Base-by-base conservation (phyloP, 2,329 filamentous ascomycete genomes). In the Beauveria caledonica region DNA sequence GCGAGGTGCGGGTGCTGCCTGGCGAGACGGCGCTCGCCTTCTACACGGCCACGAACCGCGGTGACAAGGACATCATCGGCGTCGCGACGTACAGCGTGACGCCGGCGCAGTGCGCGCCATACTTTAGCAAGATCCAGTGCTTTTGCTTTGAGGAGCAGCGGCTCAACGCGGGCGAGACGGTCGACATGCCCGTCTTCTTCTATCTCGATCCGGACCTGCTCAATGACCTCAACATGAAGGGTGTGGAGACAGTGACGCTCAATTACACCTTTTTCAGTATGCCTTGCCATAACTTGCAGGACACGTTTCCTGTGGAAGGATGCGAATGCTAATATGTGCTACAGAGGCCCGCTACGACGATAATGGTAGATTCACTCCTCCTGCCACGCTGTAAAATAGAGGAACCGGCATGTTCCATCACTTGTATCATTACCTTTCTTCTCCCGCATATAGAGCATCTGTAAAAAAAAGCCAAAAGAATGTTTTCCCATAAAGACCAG, bases 121-220 rank as follows among this genome's bases (percentile, higher is more conserved):
- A 99, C 74, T 99, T 99, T 72, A 95, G 90, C 83, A 99, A 99
- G 82, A 99, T 99, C 50, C 94, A 99, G 75, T 99, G 94, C 71
- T 99, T 99, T 75, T 99, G 94, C 75, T 99, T 99, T 69, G 94
- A 99, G 77, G 93, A 92, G 75, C 94, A 99, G 80, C 83, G 95
- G 63, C 76, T 99, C 65, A 93, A 94, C 71, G 92, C 92, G 6
- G 92, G 93, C 49, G 95, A 99, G 80, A 94, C 92, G 49, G 94
- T 99, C 58, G 94, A 99, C 73, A 99, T 99, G 95, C 95, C 94
- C 0, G 95, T 99, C 0, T 99, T 99, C 75, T 99, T 99, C 77
- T 99, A 97, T 74, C 89, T 99, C 65, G 94, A 99, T 70, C 94
- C 94, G 0, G 94, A 97, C 71, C 87, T 99, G 77, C 81, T 93